Base-by-base conservation (phyloP, 2,329 filamentous ascomycete genomes). In the Elsinoe perseae region DNA sequence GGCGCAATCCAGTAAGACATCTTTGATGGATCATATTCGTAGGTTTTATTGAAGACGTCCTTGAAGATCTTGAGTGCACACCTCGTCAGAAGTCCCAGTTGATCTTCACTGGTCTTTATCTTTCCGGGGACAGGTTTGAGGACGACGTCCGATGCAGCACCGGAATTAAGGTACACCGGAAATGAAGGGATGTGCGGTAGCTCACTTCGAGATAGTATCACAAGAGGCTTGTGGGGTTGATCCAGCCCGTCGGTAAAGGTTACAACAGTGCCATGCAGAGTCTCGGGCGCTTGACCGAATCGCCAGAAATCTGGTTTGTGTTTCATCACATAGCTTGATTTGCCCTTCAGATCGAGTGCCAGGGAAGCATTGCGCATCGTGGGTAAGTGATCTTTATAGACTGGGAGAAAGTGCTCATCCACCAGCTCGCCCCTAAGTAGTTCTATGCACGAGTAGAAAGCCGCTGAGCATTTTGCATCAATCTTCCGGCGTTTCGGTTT, bases 11-110 rank as follows among this genome's bases (percentile, higher is more conserved):
- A 95, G 69, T 96, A 98, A 0, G 90, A 85, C 67, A 95, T 79
- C 25, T 84, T 82, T 0, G 77, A 70, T 0, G 75, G 63, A 14
- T 82, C 76, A 0, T 80, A 74, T 50, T 87, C 82, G 64, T 89
- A 98, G 2, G 78, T 77, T 68, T 98, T 98, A 69, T 90, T 92
- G 73, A 95, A 97, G 0, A 96, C 75, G 62, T 97, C 89, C 14
- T 81, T 73, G 68, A 95, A 96, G 0, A 95, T 70, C 3, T 80
- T 77, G 38, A 95, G 72, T 0, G 88, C 95, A 66, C 93, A 95
- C 0, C 69, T 70, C 0, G 82, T 83, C n/a, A 97, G 67, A 1
- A 73, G 68, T 0, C 78, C 69, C 0, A 89, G 61, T 1, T 75
- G 66, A 0, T 72, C n/a, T 4, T 3, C 4, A 36, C 10, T 14